These are phyloP conservation scores for Talaromyces sp. DNA, from an alignment of 2,329 filamentous ascomycete genomes.

Conservation along the genomic window DNA sequence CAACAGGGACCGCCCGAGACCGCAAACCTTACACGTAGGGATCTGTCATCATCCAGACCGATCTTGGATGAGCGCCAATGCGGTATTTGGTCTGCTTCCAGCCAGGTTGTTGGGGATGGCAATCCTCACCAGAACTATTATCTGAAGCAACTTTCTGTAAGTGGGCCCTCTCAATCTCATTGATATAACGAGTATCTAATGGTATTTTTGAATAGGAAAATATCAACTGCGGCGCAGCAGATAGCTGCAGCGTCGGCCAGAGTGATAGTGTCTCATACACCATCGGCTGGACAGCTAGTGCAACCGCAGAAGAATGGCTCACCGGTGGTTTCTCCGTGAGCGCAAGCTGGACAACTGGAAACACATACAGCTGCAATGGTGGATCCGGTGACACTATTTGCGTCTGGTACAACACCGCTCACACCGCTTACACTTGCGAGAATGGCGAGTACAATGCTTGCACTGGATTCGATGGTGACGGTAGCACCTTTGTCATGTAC, in stretches of 20 bases:
- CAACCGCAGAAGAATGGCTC: background rate
- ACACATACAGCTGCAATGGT: background rate
- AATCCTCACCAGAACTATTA: slow-evolving; percentile 1
- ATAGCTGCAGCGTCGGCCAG: background rate
- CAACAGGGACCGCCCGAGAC: background rate
- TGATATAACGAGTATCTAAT: background rate
- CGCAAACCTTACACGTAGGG: background rate
- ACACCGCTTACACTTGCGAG: background rate
- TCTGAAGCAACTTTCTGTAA: slow-evolving; percentile 1
- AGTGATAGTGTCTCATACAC: background rate
- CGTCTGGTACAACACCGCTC: slow-evolving; percentile 1
- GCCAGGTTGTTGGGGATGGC: background rate
- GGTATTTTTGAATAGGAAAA: background rate
- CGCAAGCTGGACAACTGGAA: background rate
- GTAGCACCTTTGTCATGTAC: background rate
- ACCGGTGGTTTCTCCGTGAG: background rate
- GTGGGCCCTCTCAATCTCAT: background rate
- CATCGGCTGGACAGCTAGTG: background rate
- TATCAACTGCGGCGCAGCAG: background rate
- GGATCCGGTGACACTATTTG: background rate
- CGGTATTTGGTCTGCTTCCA: background rate
- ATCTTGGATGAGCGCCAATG: background rate
- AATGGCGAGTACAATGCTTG: background rate
- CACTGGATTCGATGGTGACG: background rate
- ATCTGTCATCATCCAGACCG: background rate